phyloP scores from a whole-genome alignment of 805 yeast genomes.

The Torulaspora delbrueckii region DNA sequence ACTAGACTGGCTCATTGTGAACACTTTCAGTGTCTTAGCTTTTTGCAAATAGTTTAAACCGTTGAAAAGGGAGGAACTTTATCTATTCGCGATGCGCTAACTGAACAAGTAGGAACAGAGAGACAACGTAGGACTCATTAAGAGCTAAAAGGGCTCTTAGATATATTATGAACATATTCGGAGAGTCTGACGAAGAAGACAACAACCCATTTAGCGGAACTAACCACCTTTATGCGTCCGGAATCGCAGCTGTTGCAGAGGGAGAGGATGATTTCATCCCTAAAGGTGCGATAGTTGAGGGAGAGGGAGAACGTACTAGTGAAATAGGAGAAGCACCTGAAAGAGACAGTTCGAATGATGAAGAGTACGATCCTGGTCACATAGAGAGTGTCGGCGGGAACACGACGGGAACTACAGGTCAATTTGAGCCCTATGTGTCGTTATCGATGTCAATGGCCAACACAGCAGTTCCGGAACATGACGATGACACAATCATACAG shows the following conservation, averaged over 20 bases:
- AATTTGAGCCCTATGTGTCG: slow-evolving; percentile 28
- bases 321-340: background rate
- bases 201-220: slow-evolving; percentile 40
- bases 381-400: slow-evolving; percentile 1
- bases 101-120: background rate
- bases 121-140: background rate
- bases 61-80: background rate
- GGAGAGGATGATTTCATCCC: slow-evolving; percentile 18
- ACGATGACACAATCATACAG: slow-evolving; percentile 28
- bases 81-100: slow-evolving; percentile 2
- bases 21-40: background rate
- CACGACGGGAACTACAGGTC: slow-evolving; percentile 1
- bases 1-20: slow-evolving; percentile 8
- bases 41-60: background rate
- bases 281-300: slow-evolving; percentile 8
- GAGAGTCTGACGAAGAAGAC: slow-evolving; percentile 35
- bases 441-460: slow-evolving; percentile 28
- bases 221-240: slow-evolving; percentile 37
- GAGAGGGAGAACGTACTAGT: slow-evolving; percentile 1
- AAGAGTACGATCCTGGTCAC: slow-evolving; percentile 4
- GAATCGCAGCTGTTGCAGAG: slow-evolving; percentile 30
- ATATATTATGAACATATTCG: slow-evolving; percentile 18
- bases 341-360: background rate
- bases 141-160: background rate
- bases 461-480: slow-evolving; percentile 1